Percentiles rank a stretch among this genome's conserved stretches.
Conservation (phyloP, 148 eudicot genomes). For the Cornus suecica region DNA sequence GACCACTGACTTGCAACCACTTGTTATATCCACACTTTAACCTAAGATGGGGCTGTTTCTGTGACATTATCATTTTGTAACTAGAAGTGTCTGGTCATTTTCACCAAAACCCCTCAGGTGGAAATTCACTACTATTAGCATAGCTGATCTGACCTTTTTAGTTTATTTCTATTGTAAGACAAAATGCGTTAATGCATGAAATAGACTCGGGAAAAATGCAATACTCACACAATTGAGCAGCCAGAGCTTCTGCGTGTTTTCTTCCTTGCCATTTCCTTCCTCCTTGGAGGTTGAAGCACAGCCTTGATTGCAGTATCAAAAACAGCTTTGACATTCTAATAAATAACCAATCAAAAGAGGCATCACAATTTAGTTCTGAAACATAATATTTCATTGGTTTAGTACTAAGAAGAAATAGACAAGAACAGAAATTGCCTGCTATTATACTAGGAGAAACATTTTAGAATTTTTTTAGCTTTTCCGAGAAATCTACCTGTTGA, state of each 20-base stretch:
- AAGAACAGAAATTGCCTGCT: neutral
- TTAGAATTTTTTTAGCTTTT: neutral
- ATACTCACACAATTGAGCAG: slow-evolving; percentile 80
- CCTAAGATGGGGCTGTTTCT: neutral
- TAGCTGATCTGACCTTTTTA: neutral
- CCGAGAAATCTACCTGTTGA: slow-evolving; percentile 62
- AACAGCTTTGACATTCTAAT: slow-evolving; percentile 87
- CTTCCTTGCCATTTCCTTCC: slow-evolving; percentile 66
- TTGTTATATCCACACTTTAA: neutral
- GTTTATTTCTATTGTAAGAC: neutral
- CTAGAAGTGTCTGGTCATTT: neutral
- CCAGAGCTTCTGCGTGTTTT: slow-evolving; percentile 55
- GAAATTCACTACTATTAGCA: neutral
- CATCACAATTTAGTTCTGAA: neutral
- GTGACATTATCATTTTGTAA: neutral
- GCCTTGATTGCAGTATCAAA: slow-evolving; percentile 89
- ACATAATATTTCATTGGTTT: neutral
- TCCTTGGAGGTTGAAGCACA: slow-evolving; percentile 95
- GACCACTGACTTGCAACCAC: neutral
- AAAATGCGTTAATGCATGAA: neutral
- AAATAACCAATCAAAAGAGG: slow-evolving; percentile 6
- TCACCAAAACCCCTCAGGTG: neutral
- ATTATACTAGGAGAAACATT: neutral
- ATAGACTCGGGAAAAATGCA: neutral
- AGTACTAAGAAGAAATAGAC: no score